Conservation (phyloP, 192 early-diverging fungal species). For the Backusella westeae region DNA sequence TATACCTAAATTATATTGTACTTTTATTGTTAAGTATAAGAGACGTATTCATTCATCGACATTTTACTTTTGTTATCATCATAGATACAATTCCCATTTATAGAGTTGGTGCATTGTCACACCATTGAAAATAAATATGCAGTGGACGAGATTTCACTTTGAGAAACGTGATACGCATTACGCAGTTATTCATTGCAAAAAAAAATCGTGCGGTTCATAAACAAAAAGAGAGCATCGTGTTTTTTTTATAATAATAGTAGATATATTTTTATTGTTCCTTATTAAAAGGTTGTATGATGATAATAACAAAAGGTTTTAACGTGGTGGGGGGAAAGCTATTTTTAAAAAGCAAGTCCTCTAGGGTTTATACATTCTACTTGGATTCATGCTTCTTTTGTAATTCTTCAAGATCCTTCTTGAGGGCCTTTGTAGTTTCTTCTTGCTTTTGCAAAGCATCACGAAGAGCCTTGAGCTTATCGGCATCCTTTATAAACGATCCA, state of each 20-base stretch:
- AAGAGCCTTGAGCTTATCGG: conserved; percentile 36
- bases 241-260: background rate
- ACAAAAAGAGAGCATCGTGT: background rate
- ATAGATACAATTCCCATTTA: background rate
- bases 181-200: background rate
- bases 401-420: conserved; percentile 32
- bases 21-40: no score
- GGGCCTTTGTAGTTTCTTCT: conserved; percentile 19
- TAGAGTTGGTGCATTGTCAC: background rate
- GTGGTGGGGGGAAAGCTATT: background rate
- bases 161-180: conserved; percentile 4
- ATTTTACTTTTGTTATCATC: no score
- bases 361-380: background rate
- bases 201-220: background rate
- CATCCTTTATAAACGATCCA: conserved; percentile 18
- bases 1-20: background rate
- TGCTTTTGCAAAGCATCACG: conserved; percentile 36
- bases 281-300: background rate
- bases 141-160: background rate
- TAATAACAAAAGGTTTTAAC: background rate
- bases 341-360: background rate
- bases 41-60: no score
- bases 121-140: background rate
- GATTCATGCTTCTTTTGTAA: conserved; percentile 22
- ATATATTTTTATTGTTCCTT: background rate